Evolutionary conservation across 2,329 filamentous ascomycete species (phyloP).

Genomic region (Colletotrichum noveboracense): DNA sequence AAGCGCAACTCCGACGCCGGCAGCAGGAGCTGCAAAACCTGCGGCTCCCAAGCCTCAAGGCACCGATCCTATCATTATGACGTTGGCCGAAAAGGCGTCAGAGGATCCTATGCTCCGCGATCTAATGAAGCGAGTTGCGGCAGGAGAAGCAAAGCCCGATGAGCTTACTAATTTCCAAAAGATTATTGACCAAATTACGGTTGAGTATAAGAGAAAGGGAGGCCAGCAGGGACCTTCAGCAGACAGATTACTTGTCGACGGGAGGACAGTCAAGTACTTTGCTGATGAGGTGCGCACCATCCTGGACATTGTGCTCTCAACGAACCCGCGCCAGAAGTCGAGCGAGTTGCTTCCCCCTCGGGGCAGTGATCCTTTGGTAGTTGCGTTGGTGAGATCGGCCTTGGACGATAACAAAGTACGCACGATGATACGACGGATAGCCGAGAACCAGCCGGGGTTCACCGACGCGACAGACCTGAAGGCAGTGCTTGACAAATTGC

Average conservation of each 20-base stretch:
- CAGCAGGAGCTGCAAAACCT: constrained; percentile 2
- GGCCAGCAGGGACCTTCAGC: constrained; percentile 58
- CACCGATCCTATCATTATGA: constrained; percentile 72
- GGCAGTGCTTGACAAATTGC: constrained; percentile 53
- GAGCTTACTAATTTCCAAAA: constrained; percentile 79
- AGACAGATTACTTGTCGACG: constrained; percentile 59
- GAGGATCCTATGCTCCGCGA: constrained; percentile 75
- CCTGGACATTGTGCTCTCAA: constrained; percentile 62
- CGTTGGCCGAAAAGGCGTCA: constrained; percentile 77
- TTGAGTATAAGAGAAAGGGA: constrained; percentile 58
- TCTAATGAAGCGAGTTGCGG: constrained; percentile 83
- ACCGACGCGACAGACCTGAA: constrained; percentile 62
- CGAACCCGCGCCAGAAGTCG: constrained; percentile 62
- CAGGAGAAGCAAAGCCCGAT: constrained; percentile 69
- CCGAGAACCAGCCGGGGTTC: constrained; percentile 53
- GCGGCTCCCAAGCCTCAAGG: constrained; percentile 18
- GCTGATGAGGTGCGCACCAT: constrained; percentile 64
- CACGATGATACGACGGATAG: constrained; percentile 59
- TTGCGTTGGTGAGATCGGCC: constrained; percentile 61
- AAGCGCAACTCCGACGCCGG: constrained; percentile 21
- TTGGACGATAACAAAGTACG: constrained; percentile 56
- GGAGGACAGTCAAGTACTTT: constrained; percentile 63
- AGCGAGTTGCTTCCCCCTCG: constrained; percentile 57
- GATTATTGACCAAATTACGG: constrained; percentile 80
- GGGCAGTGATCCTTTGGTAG: constrained; percentile 60